A percentile compares a stretch with the other conserved stretches of the same genome.
These are phyloP conservation scores for Flaveria robusta DNA, from an alignment of 129 eudicot species.

Conservation along the genomic window DNA sequence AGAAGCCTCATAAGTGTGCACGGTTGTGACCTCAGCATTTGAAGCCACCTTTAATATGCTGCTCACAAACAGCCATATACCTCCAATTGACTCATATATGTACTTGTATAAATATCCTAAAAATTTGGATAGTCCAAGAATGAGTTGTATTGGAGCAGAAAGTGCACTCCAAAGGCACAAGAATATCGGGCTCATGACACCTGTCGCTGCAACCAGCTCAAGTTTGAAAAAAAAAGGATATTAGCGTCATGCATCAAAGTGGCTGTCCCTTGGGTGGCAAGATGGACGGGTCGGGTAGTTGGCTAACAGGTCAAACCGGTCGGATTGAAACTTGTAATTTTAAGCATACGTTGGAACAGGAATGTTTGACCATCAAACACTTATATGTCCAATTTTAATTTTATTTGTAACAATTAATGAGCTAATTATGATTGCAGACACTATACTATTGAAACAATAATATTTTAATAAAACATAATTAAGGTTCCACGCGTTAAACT, in stretches of 20 bases:
- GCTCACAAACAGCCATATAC: constrained; percentile 53
- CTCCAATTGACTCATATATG: constrained; percentile 45
- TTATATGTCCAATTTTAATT: background rate
- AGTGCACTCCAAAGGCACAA: constrained; percentile 60
- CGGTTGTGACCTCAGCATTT: constrained; percentile 62
- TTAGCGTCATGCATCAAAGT: constrained; percentile 7
- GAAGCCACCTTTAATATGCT: constrained; percentile 55
- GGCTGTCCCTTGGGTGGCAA: background rate
- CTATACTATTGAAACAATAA: background rate
- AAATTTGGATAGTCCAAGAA: constrained; percentile 50
- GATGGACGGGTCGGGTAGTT: background rate
- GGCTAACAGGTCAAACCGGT: background rate
- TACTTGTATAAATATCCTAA: constrained; percentile 42
- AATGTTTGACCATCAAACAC: background rate
- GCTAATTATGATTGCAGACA: background rate
- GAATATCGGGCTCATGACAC: constrained; percentile 64
- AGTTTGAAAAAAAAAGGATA: constrained; percentile 12
- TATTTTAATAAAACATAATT: background rate
- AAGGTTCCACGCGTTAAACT: background rate
- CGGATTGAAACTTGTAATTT: too few species aligned
- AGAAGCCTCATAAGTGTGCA: constrained; percentile 64
- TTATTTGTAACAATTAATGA: background rate
- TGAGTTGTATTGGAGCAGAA: constrained; percentile 64
- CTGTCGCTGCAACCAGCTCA: constrained; percentile 53
- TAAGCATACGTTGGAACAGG: background rate